A percentile compares a stretch with the other conserved stretches of the same genome.
Evolutionary conservation across 352 stramenopile genomes (phyloP).

Genomic region (Elongisporangium anandrum): DNA sequence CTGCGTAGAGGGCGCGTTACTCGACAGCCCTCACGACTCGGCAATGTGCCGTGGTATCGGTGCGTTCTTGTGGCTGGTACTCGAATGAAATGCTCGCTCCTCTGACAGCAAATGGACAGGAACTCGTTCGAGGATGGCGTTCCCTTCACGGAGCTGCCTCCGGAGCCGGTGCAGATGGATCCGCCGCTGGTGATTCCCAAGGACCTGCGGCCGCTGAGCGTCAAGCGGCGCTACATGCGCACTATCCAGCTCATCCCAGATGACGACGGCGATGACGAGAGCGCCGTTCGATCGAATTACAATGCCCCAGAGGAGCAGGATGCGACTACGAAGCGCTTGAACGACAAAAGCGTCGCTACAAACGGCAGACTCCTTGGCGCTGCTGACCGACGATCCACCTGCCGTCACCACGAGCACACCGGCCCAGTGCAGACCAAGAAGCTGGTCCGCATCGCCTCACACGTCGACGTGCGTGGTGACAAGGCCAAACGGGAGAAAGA

Average conservation of each 20-base stretch:
- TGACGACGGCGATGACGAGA: not conserved
- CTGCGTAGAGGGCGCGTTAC: too few species aligned
- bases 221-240: constrained; percentile 45
- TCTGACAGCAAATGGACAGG: constrained; percentile 13
- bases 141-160: constrained; percentile 31
- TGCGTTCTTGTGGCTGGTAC: constrained; percentile 11
- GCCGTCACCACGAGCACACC: not conserved
- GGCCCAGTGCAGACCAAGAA: not conserved
- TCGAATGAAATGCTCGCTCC: not conserved
- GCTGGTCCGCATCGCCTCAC: not conserved
- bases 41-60: constrained; percentile 66
- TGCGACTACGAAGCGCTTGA: too few species aligned
- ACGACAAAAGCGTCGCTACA: not conserved
- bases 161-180: constrained; percentile 35
- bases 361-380: not conserved
- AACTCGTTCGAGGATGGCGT: constrained; percentile 56
- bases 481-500: not conserved
- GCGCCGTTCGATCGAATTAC: not conserved
- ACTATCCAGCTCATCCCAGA: constrained; percentile 57
- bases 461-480: not conserved
- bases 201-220: constrained; percentile 43
- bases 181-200: constrained; percentile 46
- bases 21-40: constrained; percentile 7
- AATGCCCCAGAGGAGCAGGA: too few species aligned
- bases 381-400: not conserved